phyloP scores from a whole-genome alignment of 768 basidiomycete species.

The Amanita brunnescens region DNA sequence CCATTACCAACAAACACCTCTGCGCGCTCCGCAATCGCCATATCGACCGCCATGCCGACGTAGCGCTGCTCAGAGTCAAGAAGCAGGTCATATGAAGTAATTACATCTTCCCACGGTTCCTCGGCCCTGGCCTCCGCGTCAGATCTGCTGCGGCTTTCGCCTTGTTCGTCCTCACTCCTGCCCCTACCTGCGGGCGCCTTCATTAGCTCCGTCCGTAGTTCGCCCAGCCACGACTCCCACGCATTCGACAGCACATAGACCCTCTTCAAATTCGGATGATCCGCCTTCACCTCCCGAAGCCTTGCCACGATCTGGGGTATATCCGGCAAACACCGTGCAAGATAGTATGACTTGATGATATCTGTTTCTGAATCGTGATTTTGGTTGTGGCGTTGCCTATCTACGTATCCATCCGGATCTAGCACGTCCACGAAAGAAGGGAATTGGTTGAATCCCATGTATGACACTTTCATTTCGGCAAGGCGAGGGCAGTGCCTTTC shows the following conservation, averaged over 20 bases:
- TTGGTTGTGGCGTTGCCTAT: neutral
- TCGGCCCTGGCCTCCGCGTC: neutral
- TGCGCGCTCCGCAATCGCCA: conserved; percentile 49
- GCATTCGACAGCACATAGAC: conserved; percentile 14
- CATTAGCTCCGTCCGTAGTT: neutral
- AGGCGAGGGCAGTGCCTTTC: conserved; percentile 45
- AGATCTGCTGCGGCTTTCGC: conserved; percentile 30
- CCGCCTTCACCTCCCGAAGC: conserved; percentile 22
- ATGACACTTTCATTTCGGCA: conserved; percentile 31
- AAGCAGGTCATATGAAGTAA: conserved; percentile 24
- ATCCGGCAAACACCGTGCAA: conserved; percentile 29
- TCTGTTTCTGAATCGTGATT: neutral
- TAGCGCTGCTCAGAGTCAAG: conserved; percentile 38
- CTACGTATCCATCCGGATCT: conserved; percentile 14
- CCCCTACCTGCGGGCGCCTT: conserved; percentile 16
- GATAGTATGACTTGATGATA: conserved; percentile 9
- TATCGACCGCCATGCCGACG: conserved; percentile 47
- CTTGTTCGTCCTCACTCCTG: conserved; percentile 29
- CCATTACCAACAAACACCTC: conserved; percentile 58
- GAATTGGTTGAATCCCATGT: conserved; percentile 44
- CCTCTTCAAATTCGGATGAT: conserved; percentile 18
- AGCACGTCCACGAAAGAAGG: conserved; percentile 34
- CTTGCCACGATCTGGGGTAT: conserved; percentile 27
- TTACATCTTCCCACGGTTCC: conserved; percentile 46
- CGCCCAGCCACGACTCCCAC: conserved; percentile 1